These are phyloP conservation scores for Geranium incanum DNA, from an alignment of 441 rosid genomes.

Conservation along the genomic window DNA sequence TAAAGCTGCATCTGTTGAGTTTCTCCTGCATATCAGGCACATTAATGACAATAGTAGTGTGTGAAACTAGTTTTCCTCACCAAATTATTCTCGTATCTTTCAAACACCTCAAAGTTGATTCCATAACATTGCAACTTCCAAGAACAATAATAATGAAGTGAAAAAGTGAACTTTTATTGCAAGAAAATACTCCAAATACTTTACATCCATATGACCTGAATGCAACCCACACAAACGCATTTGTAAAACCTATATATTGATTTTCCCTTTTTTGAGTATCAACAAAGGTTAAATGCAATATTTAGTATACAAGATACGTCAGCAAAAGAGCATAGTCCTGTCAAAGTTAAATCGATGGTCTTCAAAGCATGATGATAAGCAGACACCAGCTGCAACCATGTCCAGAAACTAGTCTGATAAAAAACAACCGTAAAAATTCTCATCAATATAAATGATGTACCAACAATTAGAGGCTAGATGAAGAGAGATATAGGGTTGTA, in stretches of 20 bases:
- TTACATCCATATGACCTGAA: too few species aligned
- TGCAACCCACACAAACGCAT: neutral
- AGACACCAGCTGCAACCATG: neutral
- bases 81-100: neutral
- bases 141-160: neutral
- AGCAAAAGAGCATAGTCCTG: neutral
- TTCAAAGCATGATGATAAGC: neutral
- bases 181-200: neutral
- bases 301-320: neutral
- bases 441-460: neutral
- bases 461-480: neutral
- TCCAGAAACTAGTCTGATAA: neutral
- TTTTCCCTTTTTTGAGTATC: neutral
- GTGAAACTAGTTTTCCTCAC: neutral
- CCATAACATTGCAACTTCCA: neutral
- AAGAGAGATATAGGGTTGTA: neutral
- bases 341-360: neutral
- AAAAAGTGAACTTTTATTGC: neutral
- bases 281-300: neutral
- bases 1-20: too few species aligned
- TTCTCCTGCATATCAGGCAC: too few species aligned
- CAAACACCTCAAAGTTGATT: too few species aligned
- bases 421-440: neutral
- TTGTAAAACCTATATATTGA: neutral
- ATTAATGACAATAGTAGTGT: too few species aligned